Conservation (phyloP, 768 basidiomycete genomes). For the Daedaleopsis nitida region DNA sequence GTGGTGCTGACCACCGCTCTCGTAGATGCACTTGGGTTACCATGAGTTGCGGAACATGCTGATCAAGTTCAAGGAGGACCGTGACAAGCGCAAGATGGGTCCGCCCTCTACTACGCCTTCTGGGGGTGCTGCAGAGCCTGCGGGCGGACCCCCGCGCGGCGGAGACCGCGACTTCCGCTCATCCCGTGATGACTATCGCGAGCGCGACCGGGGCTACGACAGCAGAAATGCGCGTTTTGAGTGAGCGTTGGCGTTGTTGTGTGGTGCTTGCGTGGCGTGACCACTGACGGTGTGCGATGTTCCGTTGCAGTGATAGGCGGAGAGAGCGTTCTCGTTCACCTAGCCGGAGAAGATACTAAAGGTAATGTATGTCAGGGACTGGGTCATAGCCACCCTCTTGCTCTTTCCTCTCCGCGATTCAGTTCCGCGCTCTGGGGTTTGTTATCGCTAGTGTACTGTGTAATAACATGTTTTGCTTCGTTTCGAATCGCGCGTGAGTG, state of each 20-base stretch:
- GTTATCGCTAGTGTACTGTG: conserved; percentile 19
- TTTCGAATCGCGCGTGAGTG: too few relatives aligned
- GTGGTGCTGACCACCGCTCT: not conserved
- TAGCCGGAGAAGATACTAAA: conserved; percentile 30
- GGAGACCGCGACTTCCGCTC: conserved; percentile 56
- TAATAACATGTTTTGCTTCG: conserved; percentile 1
- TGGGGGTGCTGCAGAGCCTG: conserved; percentile 31
- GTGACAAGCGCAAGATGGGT: conserved; percentile 71
- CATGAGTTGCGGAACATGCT: conserved; percentile 97
- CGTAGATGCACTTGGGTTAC: conserved; percentile 97
- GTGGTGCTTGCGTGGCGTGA: conserved; percentile 1
- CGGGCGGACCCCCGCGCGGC: conserved; percentile 42
- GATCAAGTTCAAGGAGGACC: conserved; percentile 85
- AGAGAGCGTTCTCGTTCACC: conserved; percentile 35
- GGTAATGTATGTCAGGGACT: not conserved
- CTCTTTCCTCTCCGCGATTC: not conserved
- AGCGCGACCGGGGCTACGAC: conserved; percentile 64
- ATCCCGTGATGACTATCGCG: conserved; percentile 63
- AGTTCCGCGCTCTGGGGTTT: not conserved
- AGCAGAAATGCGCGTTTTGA: conserved; percentile 70
- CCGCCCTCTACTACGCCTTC: conserved; percentile 45
- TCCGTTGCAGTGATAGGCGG: conserved; percentile 26
- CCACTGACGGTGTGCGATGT: conserved; percentile 6
- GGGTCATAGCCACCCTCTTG: not conserved
- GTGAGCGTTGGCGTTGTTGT: conserved; percentile 43